Conservation (phyloP, 1,284 basidiomycete genomes). For the Pisolithus thermaeus region DNA sequence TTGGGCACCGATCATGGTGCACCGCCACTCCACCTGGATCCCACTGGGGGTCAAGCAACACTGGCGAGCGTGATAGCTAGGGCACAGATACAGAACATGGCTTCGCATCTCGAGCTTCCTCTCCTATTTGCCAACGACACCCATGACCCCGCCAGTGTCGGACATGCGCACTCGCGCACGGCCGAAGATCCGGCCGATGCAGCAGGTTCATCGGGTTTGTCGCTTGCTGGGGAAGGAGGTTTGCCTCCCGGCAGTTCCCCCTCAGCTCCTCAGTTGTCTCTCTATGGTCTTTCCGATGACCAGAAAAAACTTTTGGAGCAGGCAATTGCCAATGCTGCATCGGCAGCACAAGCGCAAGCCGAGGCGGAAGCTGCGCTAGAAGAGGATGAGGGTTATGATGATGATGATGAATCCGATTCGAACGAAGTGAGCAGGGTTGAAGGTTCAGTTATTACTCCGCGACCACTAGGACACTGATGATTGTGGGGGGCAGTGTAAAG, state of each 20-base stretch:
- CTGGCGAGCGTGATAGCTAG: conserved; percentile 62
- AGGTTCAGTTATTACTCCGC: conserved; percentile 7
- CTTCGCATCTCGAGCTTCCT: conserved; percentile 10
- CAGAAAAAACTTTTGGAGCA: conserved; percentile 61
- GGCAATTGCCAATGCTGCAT: conserved; percentile 64
- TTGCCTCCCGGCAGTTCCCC: conserved; percentile 1
- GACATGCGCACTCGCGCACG: conserved; percentile 8
- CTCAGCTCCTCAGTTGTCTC: conserved; percentile 38
- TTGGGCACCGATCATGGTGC: conserved; percentile 39
- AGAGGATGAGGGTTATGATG: conserved; percentile 44
- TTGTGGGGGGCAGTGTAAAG: conserved; percentile 14
- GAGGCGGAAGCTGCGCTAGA: conserved; percentile 68
- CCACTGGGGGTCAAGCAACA: conserved; percentile 51
- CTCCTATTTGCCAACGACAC: conserved; percentile 4
- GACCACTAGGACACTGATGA: conserved; percentile 10
- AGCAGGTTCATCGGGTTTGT: conserved; percentile 16
- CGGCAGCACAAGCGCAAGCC: conserved; percentile 65
- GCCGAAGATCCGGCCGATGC: conserved; percentile 2
- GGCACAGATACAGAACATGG: conserved; percentile 45
- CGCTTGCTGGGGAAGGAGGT: conserved; percentile 7
- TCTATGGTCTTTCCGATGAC: conserved; percentile 64
- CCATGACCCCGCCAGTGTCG: conserved; percentile 9
- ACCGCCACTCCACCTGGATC: conserved; percentile 32
- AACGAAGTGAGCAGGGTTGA: conserved; percentile 12
- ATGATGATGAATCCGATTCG: conserved; percentile 35